Evolutionary conservation across 2,329 filamentous ascomycete species (phyloP), one percentile per base, ranked within the genome.

Genomic region (Arthrobotrys conoides): DNA sequence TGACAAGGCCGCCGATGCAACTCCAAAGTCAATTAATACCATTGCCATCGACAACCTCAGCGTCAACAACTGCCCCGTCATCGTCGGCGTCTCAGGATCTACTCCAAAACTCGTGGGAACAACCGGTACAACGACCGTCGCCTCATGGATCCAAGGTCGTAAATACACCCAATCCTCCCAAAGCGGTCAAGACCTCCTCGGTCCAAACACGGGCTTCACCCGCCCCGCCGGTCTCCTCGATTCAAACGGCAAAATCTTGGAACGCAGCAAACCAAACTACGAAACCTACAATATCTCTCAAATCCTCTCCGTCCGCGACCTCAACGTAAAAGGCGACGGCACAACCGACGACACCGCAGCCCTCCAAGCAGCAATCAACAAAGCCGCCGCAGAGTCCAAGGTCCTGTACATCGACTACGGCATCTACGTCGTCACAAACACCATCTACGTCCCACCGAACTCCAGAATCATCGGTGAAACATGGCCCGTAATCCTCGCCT

Each of bases 211-310:
- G 16, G 65, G 27, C 14, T 71, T 71, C 6, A 6, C 6, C 30
- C 72, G 72, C 16, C 75, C 75, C 3, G 46, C 51, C 27, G 57
- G 64, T n/a, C 75, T 78, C 36, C 69, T 78, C 53, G 87, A 89
- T 80, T 84, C 84, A 41, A 83, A 87, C 38, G 93, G 92, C 81
- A 90, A 89, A 48, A 87, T 97, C 82, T 93, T 94, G 83, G 92
- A 93, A 80, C 91, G 92, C 81, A 91, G 90, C 84, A 97, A 95
- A 88, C 96, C 96, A 12, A 92, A 97, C 84, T 98, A 98, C 83
- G 89, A 92, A 83, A 86, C 86, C 46, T 85, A 92, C 2, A 85
- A 90, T 1, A 88, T 87, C 12, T 88, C 87, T 76, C 88, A 88
- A 27, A 65, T 82, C 53, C 71, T 75, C 46, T 81, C 80, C 49